These are phyloP conservation scores for Candida maris DNA, from an alignment of 805 yeast species.

Conservation along the genomic window DNA sequence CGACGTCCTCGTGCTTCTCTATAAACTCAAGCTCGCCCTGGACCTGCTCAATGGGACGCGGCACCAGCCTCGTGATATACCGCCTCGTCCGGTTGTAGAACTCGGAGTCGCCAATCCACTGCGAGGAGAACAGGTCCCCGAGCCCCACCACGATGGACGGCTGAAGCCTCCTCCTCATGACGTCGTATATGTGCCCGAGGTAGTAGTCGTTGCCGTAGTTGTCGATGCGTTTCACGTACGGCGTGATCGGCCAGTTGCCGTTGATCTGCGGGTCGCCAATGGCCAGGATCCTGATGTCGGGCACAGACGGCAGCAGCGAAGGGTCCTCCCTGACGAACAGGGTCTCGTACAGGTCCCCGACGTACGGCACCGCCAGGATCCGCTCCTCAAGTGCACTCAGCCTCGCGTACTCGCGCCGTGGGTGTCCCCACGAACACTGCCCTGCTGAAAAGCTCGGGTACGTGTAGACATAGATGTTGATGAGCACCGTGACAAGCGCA, in stretches of 20 bases:
- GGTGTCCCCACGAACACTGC: constrained; percentile 59
- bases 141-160: constrained; percentile 85
- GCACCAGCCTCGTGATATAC: constrained; percentile 65
- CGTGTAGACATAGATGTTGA: constrained; percentile 66
- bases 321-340: constrained; percentile 27
- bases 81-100: constrained; percentile 76
- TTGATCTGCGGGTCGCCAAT: constrained; percentile 98
- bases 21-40: constrained; percentile 46
- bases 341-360: constrained; percentile 32
- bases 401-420: constrained; percentile 20
- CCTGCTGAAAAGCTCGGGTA: constrained; percentile 62
- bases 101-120: constrained; percentile 90
- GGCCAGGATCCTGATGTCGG: constrained; percentile 60
- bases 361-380: constrained; percentile 27
- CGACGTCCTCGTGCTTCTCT: constrained; percentile 47
- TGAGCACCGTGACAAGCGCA: constrained; percentile 38
- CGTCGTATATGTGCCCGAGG: constrained; percentile 74
- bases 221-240: constrained; percentile 72
- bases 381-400: constrained; percentile 12
- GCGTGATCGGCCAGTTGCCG: constrained; percentile 74
- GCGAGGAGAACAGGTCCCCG: constrained; percentile 92
- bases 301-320: constrained; percentile 7
- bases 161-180: constrained; percentile 56
- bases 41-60: constrained; percentile 51
- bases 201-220: constrained; percentile 87